phyloP scores from a whole-genome alignment of 2,329 filamentous ascomycete species.

The Hypoxylon sp. region DNA sequence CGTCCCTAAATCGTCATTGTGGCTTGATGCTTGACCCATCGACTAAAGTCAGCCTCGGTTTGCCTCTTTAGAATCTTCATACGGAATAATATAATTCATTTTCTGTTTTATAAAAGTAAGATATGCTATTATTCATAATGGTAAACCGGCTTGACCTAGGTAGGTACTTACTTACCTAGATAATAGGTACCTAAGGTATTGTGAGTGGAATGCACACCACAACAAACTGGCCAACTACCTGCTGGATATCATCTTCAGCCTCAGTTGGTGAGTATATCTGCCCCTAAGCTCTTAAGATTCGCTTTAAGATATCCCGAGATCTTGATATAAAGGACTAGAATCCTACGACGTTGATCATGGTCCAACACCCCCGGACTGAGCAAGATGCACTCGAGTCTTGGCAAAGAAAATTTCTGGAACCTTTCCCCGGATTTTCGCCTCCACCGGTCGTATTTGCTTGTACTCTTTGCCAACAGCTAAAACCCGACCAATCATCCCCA shows the following conservation, averaged over 20 bases:
- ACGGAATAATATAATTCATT: not conserved
- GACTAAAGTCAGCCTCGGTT: too few species aligned
- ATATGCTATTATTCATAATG: not conserved
- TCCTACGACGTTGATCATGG: not conserved
- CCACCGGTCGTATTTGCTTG: conserved; percentile 6
- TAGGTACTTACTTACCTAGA: too few species aligned
- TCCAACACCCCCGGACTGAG: not conserved
- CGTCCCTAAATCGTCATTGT: conserved; percentile 17
- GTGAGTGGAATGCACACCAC: not conserved
- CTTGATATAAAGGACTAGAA: not conserved
- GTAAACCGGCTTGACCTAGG: not conserved
- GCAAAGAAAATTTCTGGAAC: conserved; percentile 30
- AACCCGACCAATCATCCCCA: conserved; percentile 20
- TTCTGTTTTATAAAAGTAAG: not conserved
- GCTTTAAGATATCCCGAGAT: not conserved
- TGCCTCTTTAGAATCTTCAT: not conserved
- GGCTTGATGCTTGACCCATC: not conserved
- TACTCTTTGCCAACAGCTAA: conserved; percentile 4
- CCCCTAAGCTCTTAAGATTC: not conserved
- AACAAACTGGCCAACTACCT: not conserved
- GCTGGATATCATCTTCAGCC: not conserved
- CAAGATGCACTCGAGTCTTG: conserved; percentile 13
- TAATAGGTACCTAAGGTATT: too few species aligned
- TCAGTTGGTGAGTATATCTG: not conserved
- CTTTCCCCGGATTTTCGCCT: conserved; percentile 31